Base-by-base conservation (phyloP, 306 rosid genomes). In the Ormosia semicastrata region DNA sequence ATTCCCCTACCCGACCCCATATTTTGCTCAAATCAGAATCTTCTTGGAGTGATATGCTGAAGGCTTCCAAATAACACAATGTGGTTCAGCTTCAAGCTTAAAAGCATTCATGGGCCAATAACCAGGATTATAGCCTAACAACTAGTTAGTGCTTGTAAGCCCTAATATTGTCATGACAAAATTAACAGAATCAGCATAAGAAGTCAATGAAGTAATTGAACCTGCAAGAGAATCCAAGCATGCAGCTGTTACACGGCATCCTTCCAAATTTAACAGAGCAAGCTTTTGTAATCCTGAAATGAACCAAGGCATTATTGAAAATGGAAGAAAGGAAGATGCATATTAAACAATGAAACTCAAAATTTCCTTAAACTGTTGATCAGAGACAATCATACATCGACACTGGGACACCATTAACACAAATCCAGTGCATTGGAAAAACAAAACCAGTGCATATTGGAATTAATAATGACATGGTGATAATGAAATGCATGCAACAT, bases 191-290 rank as follows among this genome's bases (percentile, higher is more conserved):
- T 49, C 36, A 41, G 65, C 64, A 75, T 49, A 46, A 70, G 17
- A 78, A 47, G 53, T 73, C 9, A 32, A 41, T 17, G 30, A 84
- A 83, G 69, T 49, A 59, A 86, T 72, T 81, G 76, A 85, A 94
- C 97, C 99, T 87, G 94, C 89, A 59, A 95, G 97, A 66, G 93
- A 90, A 68, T 85, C 86, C 88, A 93, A 86, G 87, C 98, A 93
- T 58, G 92, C 89, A 85, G 96, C 88, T 29, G 99, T 90, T 72
- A 93, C 94, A 12, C 71, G 92, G 86, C 99, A 93, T 74, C 99
- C 98, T 86, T 95, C 99, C 88, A 95, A 87, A 84, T 95, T 95
- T 87, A 95, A 80, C 70, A 95, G 74, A 77, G 89, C 75, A 60
- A 93, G 95, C 72, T 89, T 89, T 79, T 70, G 89, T 70, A 95